Evolutionary conservation across 257 asterid genomes (phyloP), one percentile per base, ranked within the genome.

Genomic region (Osmanthus fragrans): DNA sequence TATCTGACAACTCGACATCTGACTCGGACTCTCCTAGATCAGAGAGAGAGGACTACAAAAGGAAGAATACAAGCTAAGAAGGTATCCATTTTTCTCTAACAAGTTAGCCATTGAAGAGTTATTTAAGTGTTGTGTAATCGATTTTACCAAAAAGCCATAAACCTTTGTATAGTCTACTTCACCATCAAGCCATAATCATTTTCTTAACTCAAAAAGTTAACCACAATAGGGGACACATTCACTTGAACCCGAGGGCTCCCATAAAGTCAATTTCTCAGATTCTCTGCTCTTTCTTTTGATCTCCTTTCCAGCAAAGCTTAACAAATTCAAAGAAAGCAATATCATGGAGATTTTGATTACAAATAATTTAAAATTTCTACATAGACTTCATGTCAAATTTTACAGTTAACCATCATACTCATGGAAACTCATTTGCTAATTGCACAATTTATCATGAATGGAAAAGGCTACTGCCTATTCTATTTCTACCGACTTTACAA

Each of bases 191-290:
- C 73, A 63, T 69, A 33, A 21, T 42, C 71, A 58, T 76, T 77
- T 84, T 79, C 89, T 81, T 81, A 79, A 70, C 81, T 40, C 77
- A 77, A 83, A 86, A 87, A 2, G 90, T 33, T 58, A 81, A 87
- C 47, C 21, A 68, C 18, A 54, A 36, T 19, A 67, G 10, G 66
- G 25, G 73, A 72, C 65, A 66, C 60, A 40, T 67, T 56, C 45
- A 39, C 47, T 19, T 0, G 47, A 70, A 56, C 63, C 80, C 27
- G 71, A 64, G 79, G 80, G 71, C 77, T 73, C 25, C 23, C 70
- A 47, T 49, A 84, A 85, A 78, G 73, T 34, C 47, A 47, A 60
- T 73, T 79, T 82, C 58, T 78, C 19, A 88, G 88, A 87, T 90
- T 90, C 93, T 75, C 66, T 66, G 76, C 83, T 81, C 81, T 78